Conservation (phyloP, 2,329 filamentous ascomycete genomes). For the Venturia oleaginea region DNA sequence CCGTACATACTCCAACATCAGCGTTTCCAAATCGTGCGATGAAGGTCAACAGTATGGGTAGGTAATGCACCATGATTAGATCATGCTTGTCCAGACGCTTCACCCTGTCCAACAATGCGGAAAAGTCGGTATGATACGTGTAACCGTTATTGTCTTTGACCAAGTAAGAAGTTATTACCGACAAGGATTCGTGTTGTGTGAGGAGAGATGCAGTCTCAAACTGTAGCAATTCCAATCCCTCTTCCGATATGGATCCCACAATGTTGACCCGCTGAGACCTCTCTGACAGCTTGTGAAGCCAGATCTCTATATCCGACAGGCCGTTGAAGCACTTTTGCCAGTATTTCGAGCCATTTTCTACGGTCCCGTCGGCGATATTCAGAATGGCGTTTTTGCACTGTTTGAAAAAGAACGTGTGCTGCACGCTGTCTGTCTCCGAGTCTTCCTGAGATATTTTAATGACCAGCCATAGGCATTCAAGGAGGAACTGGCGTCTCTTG, state of each 20-base stretch:
- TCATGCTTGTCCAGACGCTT: slow-evolving; percentile 72
- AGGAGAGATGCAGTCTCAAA: slow-evolving; percentile 72
- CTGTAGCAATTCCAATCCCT: slow-evolving; percentile 68
- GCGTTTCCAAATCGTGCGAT: slow-evolving; percentile 71
- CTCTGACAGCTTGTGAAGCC: slow-evolving; percentile 68
- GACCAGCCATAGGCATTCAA: slow-evolving; percentile 76
- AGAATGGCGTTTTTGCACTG: slow-evolving; percentile 4
- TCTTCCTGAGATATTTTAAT: slow-evolving; percentile 59
- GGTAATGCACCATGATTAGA: slow-evolving; percentile 63
- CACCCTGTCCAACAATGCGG: slow-evolving; percentile 57
- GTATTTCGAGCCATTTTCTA: slow-evolving; percentile 50
- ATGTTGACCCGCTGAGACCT: slow-evolving; percentile 66
- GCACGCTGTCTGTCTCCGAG: slow-evolving; percentile 29
- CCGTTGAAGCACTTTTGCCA: slow-evolving; percentile 65
- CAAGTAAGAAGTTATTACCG: slow-evolving; percentile 68
- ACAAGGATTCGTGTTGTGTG: slow-evolving; percentile 82
- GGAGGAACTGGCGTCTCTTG: slow-evolving; percentile 68
- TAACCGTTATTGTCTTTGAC: slow-evolving; percentile 67
- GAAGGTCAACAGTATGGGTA: slow-evolving; percentile 69
- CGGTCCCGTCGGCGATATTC: slow-evolving; percentile 33
- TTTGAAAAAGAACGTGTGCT: background rate
- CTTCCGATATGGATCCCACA: slow-evolving; percentile 54
- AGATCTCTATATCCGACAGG: slow-evolving; percentile 68
- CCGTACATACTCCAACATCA: slow-evolving; percentile 54
- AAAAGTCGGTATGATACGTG: slow-evolving; percentile 63